Evolutionary conservation across 75 land plant genomes (phyloP), one percentile per base, ranked within the genome.

Genomic region (Cupressus sempervirens): DNA sequence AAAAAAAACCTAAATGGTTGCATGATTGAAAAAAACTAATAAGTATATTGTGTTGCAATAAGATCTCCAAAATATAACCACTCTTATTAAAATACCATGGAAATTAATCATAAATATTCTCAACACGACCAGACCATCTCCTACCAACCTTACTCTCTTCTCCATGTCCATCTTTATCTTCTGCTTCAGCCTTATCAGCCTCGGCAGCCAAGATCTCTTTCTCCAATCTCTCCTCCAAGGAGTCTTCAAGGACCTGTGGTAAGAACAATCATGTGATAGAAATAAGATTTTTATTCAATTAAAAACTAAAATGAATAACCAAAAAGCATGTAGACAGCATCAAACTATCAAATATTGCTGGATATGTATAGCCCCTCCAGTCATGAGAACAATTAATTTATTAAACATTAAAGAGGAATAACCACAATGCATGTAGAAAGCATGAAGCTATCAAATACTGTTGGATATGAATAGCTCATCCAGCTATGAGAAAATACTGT

Each of bases 211-310:
- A 87, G 67, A 84, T 88, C 70, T 92, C 89, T 85, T 95, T 96
- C 86, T 98, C 99, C 54, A 91, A 76, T 76, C 93, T 96, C 15
- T 96, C 98, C 84, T 98, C 99, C 35, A 98, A 79, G 65, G 99
- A 95, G 86, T 95, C 99, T 88, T 98, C 99, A 83, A 96, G 96
- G 58, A 94, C 86, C 99, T 97, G 86, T 18, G 52, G 80, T 8
- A 77, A 14, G 30, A 46, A 82, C 41, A 8, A 81, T 86, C 26
- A 84, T 8, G 36, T 35, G 14, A 86, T 83, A 14, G 23, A 23
- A 77, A 41, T 41, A 43, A 10, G 81, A 41, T 77, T 23, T 43
- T 0, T 14, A 10, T 43, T 2, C 11, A 77, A 2, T 43, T 38
- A 41, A 76, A 43, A 40, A 77, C 48, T 35, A 41, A 20, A 40